Conservation (phyloP, 176 grass and related monocot genomes). For the Carex parvula region DNA sequence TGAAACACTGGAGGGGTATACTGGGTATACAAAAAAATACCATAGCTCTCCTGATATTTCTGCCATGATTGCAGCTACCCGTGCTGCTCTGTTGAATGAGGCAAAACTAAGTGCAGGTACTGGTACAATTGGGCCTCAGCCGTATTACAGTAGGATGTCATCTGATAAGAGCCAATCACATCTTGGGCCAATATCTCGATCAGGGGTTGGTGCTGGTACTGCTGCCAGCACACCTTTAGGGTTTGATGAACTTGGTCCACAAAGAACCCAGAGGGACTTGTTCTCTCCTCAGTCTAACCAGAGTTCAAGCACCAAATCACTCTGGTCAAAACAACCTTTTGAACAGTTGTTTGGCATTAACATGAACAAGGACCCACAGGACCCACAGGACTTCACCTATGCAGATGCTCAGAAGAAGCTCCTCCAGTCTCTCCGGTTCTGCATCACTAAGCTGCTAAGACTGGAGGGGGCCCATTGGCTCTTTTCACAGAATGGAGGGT, state of each 20-base stretch:
- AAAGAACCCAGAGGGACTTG: slow-evolving; percentile 52
- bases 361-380: slow-evolving; percentile 34
- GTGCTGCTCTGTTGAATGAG: slow-evolving; percentile 58
- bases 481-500: slow-evolving; percentile 75
- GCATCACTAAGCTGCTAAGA: slow-evolving; percentile 69
- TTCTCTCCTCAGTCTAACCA: slow-evolving; percentile 48
- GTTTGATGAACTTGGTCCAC: slow-evolving; percentile 64
- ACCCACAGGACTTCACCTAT: slow-evolving; percentile 56
- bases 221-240: slow-evolving; percentile 25
- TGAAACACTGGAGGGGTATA: slow-evolving; percentile 36
- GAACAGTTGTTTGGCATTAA: slow-evolving; percentile 75
- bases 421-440: slow-evolving; percentile 67
- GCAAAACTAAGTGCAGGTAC: slow-evolving; percentile 44
- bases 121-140: slow-evolving; percentile 52
- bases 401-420: slow-evolving; percentile 69
- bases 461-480: slow-evolving; percentile 83
- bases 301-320: slow-evolving; percentile 56
- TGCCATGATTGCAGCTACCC: slow-evolving; percentile 83
- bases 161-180: slow-evolving; percentile 60
- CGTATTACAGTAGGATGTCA: slow-evolving; percentile 60
- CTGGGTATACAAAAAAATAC: slow-evolving; percentile 87
- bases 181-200: slow-evolving; percentile 40
- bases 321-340: slow-evolving; percentile 93
- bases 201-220: slow-evolving; percentile 28
- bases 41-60: slow-evolving; percentile 99